phyloP scores from a whole-genome alignment of 2,329 filamentous ascomycete genomes.

The Graphilbum fragrans region DNA sequence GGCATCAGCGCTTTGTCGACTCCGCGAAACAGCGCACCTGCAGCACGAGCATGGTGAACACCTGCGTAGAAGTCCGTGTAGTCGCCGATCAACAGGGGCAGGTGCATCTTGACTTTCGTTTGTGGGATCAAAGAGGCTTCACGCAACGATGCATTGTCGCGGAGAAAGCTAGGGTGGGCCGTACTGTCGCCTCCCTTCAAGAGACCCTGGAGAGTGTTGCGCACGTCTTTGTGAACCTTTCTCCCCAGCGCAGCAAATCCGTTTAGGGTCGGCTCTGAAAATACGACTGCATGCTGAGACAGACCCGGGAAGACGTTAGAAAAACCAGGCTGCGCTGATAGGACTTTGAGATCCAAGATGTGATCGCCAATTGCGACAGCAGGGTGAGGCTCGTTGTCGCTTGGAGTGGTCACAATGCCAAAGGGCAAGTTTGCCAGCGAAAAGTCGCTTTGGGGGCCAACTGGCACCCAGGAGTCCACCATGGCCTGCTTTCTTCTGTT shows the following conservation, averaged over 20 bases:
- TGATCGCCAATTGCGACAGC: slow-evolving; percentile 59
- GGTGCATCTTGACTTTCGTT: slow-evolving; percentile 47
- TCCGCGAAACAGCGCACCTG: slow-evolving; percentile 50
- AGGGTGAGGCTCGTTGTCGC: slow-evolving; percentile 28
- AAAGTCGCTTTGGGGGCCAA: slow-evolving; percentile 46
- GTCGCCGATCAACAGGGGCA: slow-evolving; percentile 69
- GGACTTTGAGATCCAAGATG: slow-evolving; percentile 52
- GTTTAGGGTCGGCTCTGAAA: slow-evolving; percentile 15
- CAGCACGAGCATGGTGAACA: slow-evolving; percentile 58
- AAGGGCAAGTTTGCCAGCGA: slow-evolving; percentile 67
- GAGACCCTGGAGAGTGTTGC: slow-evolving; percentile 56
- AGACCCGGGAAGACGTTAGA: slow-evolving; percentile 17
- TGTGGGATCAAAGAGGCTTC: slow-evolving; percentile 46
- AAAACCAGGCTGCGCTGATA: slow-evolving; percentile 48
- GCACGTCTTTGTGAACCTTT: slow-evolving; percentile 54
- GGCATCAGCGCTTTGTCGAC: slow-evolving; percentile 62
- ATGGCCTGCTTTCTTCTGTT: background rate
- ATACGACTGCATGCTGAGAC: slow-evolving; percentile 9
- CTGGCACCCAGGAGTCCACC: slow-evolving; percentile 3
- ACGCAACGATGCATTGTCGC: slow-evolving; percentile 46
- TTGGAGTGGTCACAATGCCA: slow-evolving; percentile 53
- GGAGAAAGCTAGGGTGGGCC: slow-evolving; percentile 46
- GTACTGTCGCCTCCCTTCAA: slow-evolving; percentile 41
- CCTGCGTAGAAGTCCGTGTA: slow-evolving; percentile 83
- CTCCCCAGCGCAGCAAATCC: slow-evolving; percentile 63